Conservation (phyloP, 2,329 filamentous ascomycete species). For the Emericellopsis cladophorae region DNA sequence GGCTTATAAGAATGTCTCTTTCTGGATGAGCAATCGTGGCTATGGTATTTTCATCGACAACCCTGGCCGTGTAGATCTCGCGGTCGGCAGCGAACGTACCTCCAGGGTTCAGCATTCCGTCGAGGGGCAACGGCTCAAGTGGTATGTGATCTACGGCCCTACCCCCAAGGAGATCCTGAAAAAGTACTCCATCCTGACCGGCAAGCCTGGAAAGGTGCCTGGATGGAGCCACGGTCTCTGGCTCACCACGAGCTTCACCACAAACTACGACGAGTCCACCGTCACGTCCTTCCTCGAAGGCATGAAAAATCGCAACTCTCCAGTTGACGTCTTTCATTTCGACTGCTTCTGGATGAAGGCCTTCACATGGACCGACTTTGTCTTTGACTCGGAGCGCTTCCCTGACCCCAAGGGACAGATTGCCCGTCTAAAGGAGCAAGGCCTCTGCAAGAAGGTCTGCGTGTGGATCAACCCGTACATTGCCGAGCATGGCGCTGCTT, state of each 20-base stretch:
- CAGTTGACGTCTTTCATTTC: slow-evolving; percentile 62
- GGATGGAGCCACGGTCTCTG: slow-evolving; percentile 67
- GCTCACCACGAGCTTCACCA: slow-evolving; percentile 67
- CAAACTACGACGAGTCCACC: slow-evolving; percentile 57
- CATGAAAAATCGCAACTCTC: slow-evolving; percentile 51
- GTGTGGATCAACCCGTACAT: slow-evolving; percentile 72
- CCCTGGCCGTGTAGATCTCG: slow-evolving; percentile 55
- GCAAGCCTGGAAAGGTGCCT: slow-evolving; percentile 50
- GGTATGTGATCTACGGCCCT: slow-evolving; percentile 61
- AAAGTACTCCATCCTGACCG: slow-evolving; percentile 56
- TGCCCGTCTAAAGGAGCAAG: slow-evolving; percentile 47
- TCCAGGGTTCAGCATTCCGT: slow-evolving; percentile 58
- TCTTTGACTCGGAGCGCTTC: slow-evolving; percentile 56
- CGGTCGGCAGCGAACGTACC: slow-evolving; percentile 63
- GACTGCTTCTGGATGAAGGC: slow-evolving; percentile 70
- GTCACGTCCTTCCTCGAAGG: slow-evolving; percentile 57
- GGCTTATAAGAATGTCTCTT: slow-evolving; percentile 60
- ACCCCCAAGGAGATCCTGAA: slow-evolving; percentile 59
- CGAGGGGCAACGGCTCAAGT: slow-evolving; percentile 57
- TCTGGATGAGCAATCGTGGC: slow-evolving; percentile 58
- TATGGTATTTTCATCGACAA: slow-evolving; percentile 69
- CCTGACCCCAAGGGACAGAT: slow-evolving; percentile 56
- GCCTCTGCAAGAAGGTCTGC: slow-evolving; percentile 50
- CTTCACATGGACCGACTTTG: slow-evolving; percentile 65
- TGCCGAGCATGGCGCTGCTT: slow-evolving; percentile 54